Conservation (phyloP, 768 basidiomycete genomes). For the Leucosporidium creatinivorum region DNA sequence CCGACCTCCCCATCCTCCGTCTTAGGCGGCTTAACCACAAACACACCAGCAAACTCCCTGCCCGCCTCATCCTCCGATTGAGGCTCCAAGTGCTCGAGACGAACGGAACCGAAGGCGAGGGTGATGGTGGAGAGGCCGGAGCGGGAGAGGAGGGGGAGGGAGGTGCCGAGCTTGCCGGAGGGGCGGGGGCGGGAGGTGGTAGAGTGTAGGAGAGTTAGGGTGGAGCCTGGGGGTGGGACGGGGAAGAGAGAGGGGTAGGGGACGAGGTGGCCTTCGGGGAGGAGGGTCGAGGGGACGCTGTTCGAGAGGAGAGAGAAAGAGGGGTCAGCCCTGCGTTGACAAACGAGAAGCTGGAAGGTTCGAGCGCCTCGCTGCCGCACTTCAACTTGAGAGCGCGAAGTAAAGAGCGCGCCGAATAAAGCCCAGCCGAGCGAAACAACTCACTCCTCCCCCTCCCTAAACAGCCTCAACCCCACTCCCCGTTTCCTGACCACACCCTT, state of each 20-base stretch:
- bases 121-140: constrained; percentile 9
- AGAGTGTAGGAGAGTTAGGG: constrained; percentile 18
- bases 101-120: constrained; percentile 22
- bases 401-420: too few relatives aligned
- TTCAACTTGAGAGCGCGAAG: too few relatives aligned
- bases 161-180: constrained; percentile 16
- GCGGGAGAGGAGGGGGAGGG: constrained; percentile 10
- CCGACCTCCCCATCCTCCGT: constrained; percentile 3
- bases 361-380: too few relatives aligned
- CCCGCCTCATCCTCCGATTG: background rate
- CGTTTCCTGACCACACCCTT: constrained; percentile 86
- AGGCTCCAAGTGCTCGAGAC: constrained; percentile 10
- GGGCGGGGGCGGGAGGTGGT: constrained; percentile 14
- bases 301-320: too few relatives aligned
- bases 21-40: constrained; percentile 4
- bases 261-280: constrained; percentile 21
- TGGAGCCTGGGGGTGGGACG: constrained; percentile 10
- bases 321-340: too few relatives aligned
- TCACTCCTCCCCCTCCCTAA: constrained; percentile 43
- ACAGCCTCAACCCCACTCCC: constrained; percentile 68
- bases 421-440: background rate
- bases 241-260: constrained; percentile 25
- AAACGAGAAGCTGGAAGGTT: too few relatives aligned
- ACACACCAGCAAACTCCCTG: constrained; percentile 3
- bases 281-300: constrained; percentile 4